phyloP scores from a whole-genome alignment of 202 grass and related monocot species.

The Carex arenaria region DNA sequence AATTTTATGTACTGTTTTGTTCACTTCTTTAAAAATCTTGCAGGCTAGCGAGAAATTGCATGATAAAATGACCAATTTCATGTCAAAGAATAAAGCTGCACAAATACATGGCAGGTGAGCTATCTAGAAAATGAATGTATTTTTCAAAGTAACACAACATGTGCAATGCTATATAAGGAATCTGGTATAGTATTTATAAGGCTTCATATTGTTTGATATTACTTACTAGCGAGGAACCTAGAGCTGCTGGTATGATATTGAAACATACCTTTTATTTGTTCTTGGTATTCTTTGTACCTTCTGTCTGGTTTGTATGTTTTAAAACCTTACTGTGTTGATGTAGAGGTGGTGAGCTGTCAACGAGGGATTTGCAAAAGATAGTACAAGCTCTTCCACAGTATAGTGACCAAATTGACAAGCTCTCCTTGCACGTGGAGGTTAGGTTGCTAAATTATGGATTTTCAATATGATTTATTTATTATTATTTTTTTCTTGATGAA shows the following conservation, averaged over 20 bases:
- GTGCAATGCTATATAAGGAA: background rate
- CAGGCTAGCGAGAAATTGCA: constrained; percentile 97
- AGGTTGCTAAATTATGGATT: constrained; percentile 5
- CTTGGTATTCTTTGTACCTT: background rate
- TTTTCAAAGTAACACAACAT: background rate
- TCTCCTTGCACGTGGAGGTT: constrained; percentile 93
- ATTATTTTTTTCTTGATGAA: background rate
- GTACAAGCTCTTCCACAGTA: constrained; percentile 96
- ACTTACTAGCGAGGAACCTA: background rate
- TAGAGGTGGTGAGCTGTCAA: constrained; percentile 83
- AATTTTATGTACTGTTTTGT: constrained; percentile 17
- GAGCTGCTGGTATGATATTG: constrained; percentile 15
- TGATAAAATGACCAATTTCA: constrained; percentile 91
- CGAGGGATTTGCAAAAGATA: constrained; percentile 89
- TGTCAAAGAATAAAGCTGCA: constrained; percentile 92
- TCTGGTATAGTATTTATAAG: constrained; percentile 4
- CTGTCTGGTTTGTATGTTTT: constrained; percentile 6
- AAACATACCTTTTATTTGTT: background rate
- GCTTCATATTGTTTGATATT: constrained; percentile 6
- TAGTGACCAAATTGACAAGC: constrained; percentile 93
- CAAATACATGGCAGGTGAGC: constrained; percentile 64
- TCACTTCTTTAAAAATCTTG: constrained; percentile 26
- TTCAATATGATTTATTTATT: background rate
- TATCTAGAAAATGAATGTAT: constrained; percentile 21
- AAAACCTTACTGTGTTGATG: constrained; percentile 14